Evolutionary conservation across 192 early-diverging fungal genomes (phyloP).

Genomic region (Linderina pennispora): DNA sequence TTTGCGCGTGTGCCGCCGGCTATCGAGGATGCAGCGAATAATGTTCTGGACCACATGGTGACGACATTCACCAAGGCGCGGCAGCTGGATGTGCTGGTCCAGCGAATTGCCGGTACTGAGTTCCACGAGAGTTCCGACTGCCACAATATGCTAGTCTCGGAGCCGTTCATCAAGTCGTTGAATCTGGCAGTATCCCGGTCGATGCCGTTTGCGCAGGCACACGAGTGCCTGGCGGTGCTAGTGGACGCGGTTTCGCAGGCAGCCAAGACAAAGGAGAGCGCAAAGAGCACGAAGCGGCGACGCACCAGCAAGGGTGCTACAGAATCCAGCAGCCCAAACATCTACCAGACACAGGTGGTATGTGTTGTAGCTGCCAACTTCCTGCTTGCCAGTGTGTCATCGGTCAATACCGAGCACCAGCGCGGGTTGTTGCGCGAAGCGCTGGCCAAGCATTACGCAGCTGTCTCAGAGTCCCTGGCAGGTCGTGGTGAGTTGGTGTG

Average conservation of each 20-base stretch:
- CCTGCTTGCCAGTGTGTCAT: constrained; percentile 16
- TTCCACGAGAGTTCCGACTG: too few relatives aligned
- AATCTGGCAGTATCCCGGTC: constrained; percentile 17
- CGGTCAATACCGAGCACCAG: constrained; percentile 33
- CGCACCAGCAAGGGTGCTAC: constrained; percentile 14
- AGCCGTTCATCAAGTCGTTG: constrained; percentile 9
- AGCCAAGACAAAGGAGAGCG: neutral
- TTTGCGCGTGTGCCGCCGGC: constrained; percentile 12
- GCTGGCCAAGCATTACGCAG: too few relatives aligned
- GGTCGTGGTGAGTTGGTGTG: constrained; percentile 4
- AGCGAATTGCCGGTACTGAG: too few relatives aligned
- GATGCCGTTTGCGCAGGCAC: constrained; percentile 37
- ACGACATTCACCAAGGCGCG: constrained; percentile 21
- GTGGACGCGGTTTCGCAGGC: constrained; percentile 7
- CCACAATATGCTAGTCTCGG: constrained; percentile 18
- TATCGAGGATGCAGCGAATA: neutral
- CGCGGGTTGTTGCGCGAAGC: constrained; percentile 7
- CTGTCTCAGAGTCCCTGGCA: constrained; percentile 8
- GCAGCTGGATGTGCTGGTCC: constrained; percentile 23
- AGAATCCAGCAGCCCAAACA: too few relatives aligned
- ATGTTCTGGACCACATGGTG: constrained; percentile 13
- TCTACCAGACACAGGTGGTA: constrained; percentile 3
- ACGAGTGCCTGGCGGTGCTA: constrained; percentile 6
- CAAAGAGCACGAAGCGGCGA: constrained; percentile 14
- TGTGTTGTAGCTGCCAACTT: constrained; percentile 18